Conservation (phyloP, 441 rosid genomes). For the Eruca vesicaria region DNA sequence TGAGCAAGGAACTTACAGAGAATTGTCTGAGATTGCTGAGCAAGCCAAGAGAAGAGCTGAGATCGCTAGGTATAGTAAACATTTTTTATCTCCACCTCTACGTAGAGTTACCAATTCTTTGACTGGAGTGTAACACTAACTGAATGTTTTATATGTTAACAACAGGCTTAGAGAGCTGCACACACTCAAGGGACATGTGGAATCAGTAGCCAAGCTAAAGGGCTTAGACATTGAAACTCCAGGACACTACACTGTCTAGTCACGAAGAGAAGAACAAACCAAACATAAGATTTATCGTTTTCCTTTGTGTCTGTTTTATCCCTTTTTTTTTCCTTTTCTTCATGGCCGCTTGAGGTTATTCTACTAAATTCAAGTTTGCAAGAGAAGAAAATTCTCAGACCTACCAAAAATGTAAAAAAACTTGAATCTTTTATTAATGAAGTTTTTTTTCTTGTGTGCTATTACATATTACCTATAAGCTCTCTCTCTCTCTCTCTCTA, state of each 20-base stretch:
- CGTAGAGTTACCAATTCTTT: neutral
- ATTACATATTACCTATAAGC: too few relatives aligned
- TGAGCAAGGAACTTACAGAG: constrained; percentile 76
- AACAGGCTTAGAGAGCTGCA: constrained; percentile 79
- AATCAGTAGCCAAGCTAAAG: constrained; percentile 87
- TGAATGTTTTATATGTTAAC: neutral
- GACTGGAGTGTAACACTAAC: neutral
- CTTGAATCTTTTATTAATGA: neutral
- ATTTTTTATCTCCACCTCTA: neutral
- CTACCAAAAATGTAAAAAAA: neutral
- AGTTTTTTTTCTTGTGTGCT: neutral
- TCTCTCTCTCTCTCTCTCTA: too few relatives aligned
- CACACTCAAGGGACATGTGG: constrained; percentile 93
- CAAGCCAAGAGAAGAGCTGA: constrained; percentile 89
- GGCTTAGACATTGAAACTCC: constrained; percentile 86
- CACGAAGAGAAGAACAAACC: neutral
- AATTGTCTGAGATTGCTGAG: constrained; percentile 82
- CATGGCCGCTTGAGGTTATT: neutral
- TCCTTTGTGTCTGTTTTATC: neutral
- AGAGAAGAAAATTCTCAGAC: neutral
- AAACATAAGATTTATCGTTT: neutral
- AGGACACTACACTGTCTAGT: constrained; percentile 77
- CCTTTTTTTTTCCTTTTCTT: neutral
- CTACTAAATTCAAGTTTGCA: neutral
- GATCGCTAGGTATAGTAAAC: constrained; percentile 59